phyloP scores from a whole-genome alignment of 495 filamentous ascomycete genomes.

The Gamarada debralockiae region DNA sequence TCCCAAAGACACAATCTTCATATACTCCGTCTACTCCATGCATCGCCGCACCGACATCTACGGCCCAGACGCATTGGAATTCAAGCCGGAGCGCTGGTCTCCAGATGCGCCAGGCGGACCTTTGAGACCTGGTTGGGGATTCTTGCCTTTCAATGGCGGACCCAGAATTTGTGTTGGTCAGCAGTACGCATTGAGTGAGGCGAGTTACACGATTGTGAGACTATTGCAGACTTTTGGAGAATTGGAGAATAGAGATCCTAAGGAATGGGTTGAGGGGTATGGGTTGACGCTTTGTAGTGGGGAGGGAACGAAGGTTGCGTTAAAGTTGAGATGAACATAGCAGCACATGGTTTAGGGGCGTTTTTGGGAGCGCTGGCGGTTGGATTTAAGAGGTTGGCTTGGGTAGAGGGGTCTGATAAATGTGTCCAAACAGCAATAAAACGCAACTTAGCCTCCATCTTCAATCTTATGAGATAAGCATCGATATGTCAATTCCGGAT shows the following conservation, averaged over 20 bases:
- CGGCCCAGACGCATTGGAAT: slow-evolving; percentile 41
- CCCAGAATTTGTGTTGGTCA: slow-evolving; percentile 85
- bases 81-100: slow-evolving; percentile 45
- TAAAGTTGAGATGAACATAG: too few relatives aligned
- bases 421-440: too few relatives aligned
- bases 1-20: slow-evolving; percentile 29
- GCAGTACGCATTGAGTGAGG: slow-evolving; percentile 79
- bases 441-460: too few relatives aligned
- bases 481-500: too few relatives aligned
- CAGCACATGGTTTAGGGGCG: too few relatives aligned
- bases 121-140: slow-evolving; percentile 45
- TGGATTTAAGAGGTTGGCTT: too few relatives aligned
- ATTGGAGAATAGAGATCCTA: slow-evolving; percentile 35
- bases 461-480: too few relatives aligned
- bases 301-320: too few relatives aligned
- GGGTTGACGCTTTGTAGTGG: too few relatives aligned
- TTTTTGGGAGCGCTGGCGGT: too few relatives aligned
- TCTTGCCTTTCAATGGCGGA: slow-evolving; percentile 61
- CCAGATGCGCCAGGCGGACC: slow-evolving; percentile 12
- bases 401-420: too few relatives aligned
- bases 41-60: slow-evolving; percentile 52
- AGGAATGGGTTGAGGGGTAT: too few relatives aligned
- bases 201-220: slow-evolving; percentile 66
- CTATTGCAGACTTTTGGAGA: slow-evolving; percentile 67
- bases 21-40: slow-evolving; percentile 51